A percentile compares a stretch with the other conserved stretches of the same genome.
These are phyloP conservation scores for Coemansia sp. DNA, from an alignment of 192 early-diverging fungal genomes.

Conservation along the genomic window DNA sequence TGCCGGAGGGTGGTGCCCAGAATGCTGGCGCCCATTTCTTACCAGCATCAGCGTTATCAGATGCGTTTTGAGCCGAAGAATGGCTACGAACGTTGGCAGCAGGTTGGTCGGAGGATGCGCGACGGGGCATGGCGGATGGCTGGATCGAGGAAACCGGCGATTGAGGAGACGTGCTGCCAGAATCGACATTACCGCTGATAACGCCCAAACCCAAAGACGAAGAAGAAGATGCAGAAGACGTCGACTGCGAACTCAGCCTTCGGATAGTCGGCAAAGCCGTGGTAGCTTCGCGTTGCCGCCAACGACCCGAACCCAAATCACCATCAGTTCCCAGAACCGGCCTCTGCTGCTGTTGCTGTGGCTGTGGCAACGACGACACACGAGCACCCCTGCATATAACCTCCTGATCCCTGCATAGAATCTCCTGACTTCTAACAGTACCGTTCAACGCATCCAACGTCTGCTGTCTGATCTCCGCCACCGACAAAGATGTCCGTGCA, in stretches of 20 bases:
- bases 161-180: too few relatives aligned
- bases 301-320: constrained; percentile 2
- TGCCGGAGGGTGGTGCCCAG: constrained; percentile 29
- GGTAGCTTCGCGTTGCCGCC: constrained; percentile 15
- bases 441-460: constrained; percentile 49
- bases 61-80: background rate
- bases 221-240: background rate
- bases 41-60: background rate
- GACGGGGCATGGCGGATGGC: too few relatives aligned
- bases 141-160: too few relatives aligned
- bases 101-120: too few relatives aligned
- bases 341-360: background rate
- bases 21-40: constrained; percentile 42
- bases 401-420: background rate
- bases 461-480: constrained; percentile 48
- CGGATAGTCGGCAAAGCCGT: constrained; percentile 12
- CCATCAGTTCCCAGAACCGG: too few relatives aligned
- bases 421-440: constrained; percentile 7
- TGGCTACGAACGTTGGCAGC: too few relatives aligned
- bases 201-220: constrained; percentile 22
- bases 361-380: constrained; percentile 8
- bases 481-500: constrained; percentile 25
- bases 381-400: background rate
- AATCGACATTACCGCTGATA: background rate
- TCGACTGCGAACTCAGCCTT: constrained; percentile 5